Percentiles rank a stretch among this genome's conserved stretches.
These are phyloP conservation scores for Elongisporangium undulatum DNA, from an alignment of 352 stramenopile genomes.

Conservation along the genomic window DNA sequence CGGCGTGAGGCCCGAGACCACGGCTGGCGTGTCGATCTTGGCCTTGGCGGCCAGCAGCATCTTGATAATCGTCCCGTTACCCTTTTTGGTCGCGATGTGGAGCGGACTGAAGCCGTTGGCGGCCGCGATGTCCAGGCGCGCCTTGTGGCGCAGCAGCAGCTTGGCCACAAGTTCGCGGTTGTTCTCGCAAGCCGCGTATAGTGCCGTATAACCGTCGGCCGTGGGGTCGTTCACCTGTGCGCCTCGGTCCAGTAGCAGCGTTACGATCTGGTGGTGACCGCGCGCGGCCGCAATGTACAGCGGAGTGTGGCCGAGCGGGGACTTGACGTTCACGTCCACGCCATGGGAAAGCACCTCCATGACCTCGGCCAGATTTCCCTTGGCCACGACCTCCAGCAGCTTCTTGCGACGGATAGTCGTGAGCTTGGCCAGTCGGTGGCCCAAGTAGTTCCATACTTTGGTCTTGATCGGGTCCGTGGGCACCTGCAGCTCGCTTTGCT, in stretches of 20 bases:
- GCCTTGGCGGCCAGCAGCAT: slow-evolving; percentile 37
- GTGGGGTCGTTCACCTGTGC: slow-evolving; percentile 50
- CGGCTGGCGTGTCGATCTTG: slow-evolving; percentile 42
- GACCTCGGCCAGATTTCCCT: slow-evolving; percentile 48
- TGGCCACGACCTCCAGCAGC: slow-evolving; percentile 55
- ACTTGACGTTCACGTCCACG: slow-evolving; percentile 46
- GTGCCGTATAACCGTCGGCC: slow-evolving; percentile 41
- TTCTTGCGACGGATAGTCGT: slow-evolving; percentile 68
- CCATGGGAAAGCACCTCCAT: slow-evolving; percentile 59
- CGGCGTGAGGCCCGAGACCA: slow-evolving; percentile 45
- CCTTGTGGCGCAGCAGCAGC: slow-evolving; percentile 60
- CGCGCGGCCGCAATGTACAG: slow-evolving; percentile 53
- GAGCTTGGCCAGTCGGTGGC: slow-evolving; percentile 69
- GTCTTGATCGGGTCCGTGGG: slow-evolving; percentile 21
- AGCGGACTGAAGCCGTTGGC: slow-evolving; percentile 51
- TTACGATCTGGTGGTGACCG: slow-evolving; percentile 58
- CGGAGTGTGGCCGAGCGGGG: slow-evolving; percentile 44
- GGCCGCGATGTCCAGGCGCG: slow-evolving; percentile 29
- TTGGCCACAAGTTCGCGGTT: slow-evolving; percentile 50
- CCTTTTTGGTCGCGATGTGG: slow-evolving; percentile 60
- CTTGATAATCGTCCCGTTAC: slow-evolving; percentile 33
- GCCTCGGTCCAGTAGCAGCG: slow-evolving; percentile 64
- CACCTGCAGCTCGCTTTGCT: slow-evolving; percentile 21
- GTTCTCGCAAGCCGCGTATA: slow-evolving; percentile 60
- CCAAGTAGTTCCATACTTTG: slow-evolving; percentile 71